Base-by-base conservation (phyloP, 2,329 filamentous ascomycete species). In the Colletotrichum sublineola region DNA sequence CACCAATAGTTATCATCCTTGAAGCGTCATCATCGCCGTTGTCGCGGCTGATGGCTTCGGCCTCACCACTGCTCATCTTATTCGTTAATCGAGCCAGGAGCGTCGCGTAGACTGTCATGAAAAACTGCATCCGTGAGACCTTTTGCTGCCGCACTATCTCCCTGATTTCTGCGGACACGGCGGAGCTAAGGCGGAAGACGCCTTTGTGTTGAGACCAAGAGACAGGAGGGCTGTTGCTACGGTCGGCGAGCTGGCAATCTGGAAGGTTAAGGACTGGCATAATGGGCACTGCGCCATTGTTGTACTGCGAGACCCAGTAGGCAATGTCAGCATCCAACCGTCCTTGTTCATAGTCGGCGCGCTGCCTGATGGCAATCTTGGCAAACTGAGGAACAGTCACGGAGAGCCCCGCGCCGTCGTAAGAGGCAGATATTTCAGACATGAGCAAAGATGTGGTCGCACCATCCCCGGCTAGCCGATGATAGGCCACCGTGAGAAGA, bases 1-100 rank as follows among this genome's bases (percentile, higher is more conserved):
- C 79, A 7, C 86, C 87, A 60, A 89, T 86, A 31, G 76, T 78
- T 24, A 89, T 50, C n/a, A 14, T 29, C 2, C n/a, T 50, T 29
- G 46, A 1, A 5, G 8, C 24, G 38, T 87, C 82, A 0, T 80
- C 44, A 5, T 74, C 7, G 55, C 2, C 3, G 33, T 5, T 5
- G 36, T 38, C 33, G 60, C 18, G 15, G 8, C 12, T 29, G 11
- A 5, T 50, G n/a, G 46, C n/a, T 29, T 2, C n/a, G 46, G 46
- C n/a, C 46, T 50, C 46, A 50, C 46, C n/a, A 50, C 8, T 50
- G n/a, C 46, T 50, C 4, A n/a, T 50, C 46, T 24, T 24, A 5
- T 50, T 50, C n/a, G n/a, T 50, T 50, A 50, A 29, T 29, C 29
- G 8, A 5, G 60, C 31, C n/a, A 63, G 24, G 7, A 56, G 42